phyloP scores from a whole-genome alignment of 1,139 yeast genomes.

The Diutina ranongensis region DNA sequence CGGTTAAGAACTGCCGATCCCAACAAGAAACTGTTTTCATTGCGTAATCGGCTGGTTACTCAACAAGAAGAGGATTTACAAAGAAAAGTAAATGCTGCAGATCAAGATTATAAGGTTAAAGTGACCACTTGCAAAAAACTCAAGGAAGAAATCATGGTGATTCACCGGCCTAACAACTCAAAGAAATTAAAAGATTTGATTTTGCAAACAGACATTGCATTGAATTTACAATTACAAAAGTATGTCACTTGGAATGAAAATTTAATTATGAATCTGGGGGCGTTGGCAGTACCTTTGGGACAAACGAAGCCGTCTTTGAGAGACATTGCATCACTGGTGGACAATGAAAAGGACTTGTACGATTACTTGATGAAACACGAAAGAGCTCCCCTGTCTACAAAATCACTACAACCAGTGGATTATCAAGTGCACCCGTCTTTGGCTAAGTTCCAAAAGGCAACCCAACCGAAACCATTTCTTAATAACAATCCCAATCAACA shows the following conservation, averaged over 20 bases:
- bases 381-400: slow-evolving; percentile 20
- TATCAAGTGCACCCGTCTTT: slow-evolving; percentile 71
- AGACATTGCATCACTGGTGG: slow-evolving; percentile 61
- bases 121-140: slow-evolving; percentile 63
- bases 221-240: slow-evolving; percentile 79
- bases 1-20: slow-evolving; percentile 75
- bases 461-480: slow-evolving; percentile 27
- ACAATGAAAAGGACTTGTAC: slow-evolving; percentile 74
- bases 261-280: slow-evolving; percentile 73
- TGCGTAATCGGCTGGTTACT: slow-evolving; percentile 66
- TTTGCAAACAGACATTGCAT: slow-evolving; percentile 78
- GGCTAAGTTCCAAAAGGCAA: slow-evolving; percentile 14
- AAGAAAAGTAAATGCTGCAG: slow-evolving; percentile 72
- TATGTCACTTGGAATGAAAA: slow-evolving; percentile 84
- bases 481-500: slow-evolving; percentile 12
- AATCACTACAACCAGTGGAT: slow-evolving; percentile 48
- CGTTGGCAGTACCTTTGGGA: slow-evolving; percentile 61
- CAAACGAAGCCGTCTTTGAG: slow-evolving; percentile 54
- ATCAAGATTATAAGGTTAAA: slow-evolving; percentile 70
- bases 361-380: slow-evolving; percentile 47
- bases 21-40: slow-evolving; percentile 55
- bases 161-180: slow-evolving; percentile 69
- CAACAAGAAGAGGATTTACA: slow-evolving; percentile 90
- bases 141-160: slow-evolving; percentile 60
- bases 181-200: slow-evolving; percentile 66